Evolutionary conservation across 495 filamentous ascomycete genomes (phyloP).

Genomic region (Chaetomium tenue): DNA sequence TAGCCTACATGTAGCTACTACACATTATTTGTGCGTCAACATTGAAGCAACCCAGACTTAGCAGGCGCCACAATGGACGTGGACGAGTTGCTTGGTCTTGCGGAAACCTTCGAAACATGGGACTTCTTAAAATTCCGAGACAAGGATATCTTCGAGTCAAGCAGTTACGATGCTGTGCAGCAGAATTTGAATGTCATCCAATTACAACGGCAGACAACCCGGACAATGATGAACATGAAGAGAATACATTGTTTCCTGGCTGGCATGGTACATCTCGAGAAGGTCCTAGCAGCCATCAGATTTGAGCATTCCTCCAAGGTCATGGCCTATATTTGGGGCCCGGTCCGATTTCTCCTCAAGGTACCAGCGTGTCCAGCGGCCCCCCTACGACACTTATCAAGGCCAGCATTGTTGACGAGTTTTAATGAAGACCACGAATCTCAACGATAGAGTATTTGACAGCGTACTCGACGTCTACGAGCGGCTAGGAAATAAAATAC

Average conservation of each 20-base stretch:
- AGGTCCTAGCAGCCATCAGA: neutral
- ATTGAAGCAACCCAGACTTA: too few relatives aligned
- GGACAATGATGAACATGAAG: constrained; percentile 3
- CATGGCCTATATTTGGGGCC: neutral
- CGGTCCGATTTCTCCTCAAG: neutral
- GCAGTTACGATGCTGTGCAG: neutral
- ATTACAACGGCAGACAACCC: neutral
- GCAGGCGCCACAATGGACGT: neutral
- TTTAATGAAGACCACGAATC: neutral
- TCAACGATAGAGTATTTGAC: constrained; percentile 1
- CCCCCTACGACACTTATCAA: neutral
- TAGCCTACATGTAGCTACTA: too few relatives aligned
- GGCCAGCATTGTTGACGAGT: neutral
- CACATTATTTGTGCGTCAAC: neutral
- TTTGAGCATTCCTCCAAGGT: neutral
- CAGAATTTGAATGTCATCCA: neutral
- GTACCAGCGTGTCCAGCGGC: neutral
- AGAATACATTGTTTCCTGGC: neutral
- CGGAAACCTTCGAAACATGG: neutral
- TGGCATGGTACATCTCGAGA: neutral
- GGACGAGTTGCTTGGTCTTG: neutral
- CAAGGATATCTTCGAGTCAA: neutral
- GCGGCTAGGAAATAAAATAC: neutral
- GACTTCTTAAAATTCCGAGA: neutral
- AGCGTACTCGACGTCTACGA: neutral